Base-by-base conservation (phyloP, 179 eudicot species). In the Spergularia azorica region DNA sequence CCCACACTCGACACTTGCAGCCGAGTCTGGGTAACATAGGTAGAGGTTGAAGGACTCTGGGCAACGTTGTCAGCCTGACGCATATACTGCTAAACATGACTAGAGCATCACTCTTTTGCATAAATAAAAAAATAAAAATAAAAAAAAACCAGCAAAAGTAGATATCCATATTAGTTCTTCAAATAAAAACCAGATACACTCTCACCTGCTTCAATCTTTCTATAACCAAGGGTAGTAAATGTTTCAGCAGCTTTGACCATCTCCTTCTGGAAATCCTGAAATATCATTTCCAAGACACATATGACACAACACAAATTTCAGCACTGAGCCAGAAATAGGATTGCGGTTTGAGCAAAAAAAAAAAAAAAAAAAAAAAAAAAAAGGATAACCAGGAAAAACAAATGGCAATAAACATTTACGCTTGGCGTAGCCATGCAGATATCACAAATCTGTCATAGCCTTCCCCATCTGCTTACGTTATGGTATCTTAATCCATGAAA, bases 261-360 rank as follows among this genome's bases (percentile, higher is more conserved):
- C 76, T 94, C 98, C 81, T 85, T 94, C 80, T 94, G 97, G 81
- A 94, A 92, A 78, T 94, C 98, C 98, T 94, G 94, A 73, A 81
- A 73, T 46, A 60, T 20, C 48, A 72, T 15, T 39, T 14, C 57
- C 38, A 73, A 14, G 16, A 52, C 21, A 66, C 59, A 63, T 26
- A 26, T 54, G n/a, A 26, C 32, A 26, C 32, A 26, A 26, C 32
- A 8, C 36, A 81, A 62, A 48, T 38, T 63, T 55, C 55, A 54
- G 3, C 41, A 65, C 20, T 14, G 38, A 68, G 18, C 6, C 54
- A 71, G 6, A 58, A 15, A 50, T 12, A 57, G 50, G 36, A 21
- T 14, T 21, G 5, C 14, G 61, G 63, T 59, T 15, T 2, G 26
- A 63, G 60, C 59, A 16, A 50, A 6, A 43, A 50, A 18, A 13